Percentiles rank a stretch among this genome's conserved stretches.
Conservation (phyloP, 2,329 filamentous ascomycete species). For the Claviceps pazoutovae region DNA sequence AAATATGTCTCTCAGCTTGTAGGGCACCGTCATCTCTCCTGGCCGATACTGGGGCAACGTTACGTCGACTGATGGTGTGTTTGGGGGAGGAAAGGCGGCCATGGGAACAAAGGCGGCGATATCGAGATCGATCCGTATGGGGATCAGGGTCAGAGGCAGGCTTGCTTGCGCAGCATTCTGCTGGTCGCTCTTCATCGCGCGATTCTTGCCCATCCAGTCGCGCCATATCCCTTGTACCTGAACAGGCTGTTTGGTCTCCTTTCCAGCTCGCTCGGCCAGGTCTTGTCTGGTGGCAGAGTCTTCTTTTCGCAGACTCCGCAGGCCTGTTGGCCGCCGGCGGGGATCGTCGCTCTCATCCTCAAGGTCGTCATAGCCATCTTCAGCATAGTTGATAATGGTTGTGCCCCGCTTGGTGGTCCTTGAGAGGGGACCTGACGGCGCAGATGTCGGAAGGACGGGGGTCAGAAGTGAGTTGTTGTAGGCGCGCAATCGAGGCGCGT, state of each 20-base stretch:
- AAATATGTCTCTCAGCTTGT: conserved; percentile 87
- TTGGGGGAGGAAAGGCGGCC: conserved; percentile 49
- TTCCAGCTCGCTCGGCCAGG: conserved; percentile 63
- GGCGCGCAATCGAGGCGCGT: conserved; percentile 76
- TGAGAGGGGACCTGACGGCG: conserved; percentile 49
- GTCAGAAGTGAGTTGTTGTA: conserved; percentile 88
- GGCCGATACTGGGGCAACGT: conserved; percentile 64
- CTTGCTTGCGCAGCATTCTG: conserved; percentile 53
- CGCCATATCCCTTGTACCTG: conserved; percentile 83
- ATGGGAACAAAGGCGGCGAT: conserved; percentile 63
- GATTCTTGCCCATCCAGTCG: conserved; percentile 81
- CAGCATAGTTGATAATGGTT: conserved; percentile 92
- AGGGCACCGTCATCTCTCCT: conserved; percentile 68
- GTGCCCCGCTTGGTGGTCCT: conserved; percentile 96
- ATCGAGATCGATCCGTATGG: conserved; percentile 92
- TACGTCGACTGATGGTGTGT: conserved; percentile 52
- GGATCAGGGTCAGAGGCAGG: conserved; percentile 79
- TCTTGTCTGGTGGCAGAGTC: conserved; percentile 51
- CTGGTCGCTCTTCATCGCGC: conserved; percentile 39
- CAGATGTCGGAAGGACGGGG: conserved; percentile 57
- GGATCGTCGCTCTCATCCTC: conserved; percentile 61
- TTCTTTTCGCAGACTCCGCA: conserved; percentile 70
- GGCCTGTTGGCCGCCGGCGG: conserved; percentile 65
- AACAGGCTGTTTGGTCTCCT: conserved; percentile 66
- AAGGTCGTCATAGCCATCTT: conserved; percentile 80